These are phyloP conservation scores for Nakaseomyces delphensis DNA, from an alignment of 1,139 yeast species.

Conservation along the genomic window DNA sequence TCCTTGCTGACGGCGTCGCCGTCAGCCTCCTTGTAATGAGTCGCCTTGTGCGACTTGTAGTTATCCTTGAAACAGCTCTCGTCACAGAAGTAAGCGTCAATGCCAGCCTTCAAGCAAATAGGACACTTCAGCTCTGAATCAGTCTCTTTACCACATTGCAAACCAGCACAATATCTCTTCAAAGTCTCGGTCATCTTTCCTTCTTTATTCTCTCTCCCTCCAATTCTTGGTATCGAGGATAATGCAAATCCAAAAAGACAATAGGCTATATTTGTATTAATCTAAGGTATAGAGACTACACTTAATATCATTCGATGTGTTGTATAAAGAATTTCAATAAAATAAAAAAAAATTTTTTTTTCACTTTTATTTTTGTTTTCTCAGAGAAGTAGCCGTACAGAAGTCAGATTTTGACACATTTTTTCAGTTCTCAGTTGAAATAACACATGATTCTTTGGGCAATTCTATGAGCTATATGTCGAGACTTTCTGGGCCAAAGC, in stretches of 20 bases:
- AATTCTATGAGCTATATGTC: no score
- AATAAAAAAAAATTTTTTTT: no score
- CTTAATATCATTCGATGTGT: no score
- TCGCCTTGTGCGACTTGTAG: conserved; percentile 52
- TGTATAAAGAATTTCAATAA: no score
- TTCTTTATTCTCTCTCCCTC: not conserved
- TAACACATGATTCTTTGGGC: no score
- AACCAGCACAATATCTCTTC: conserved; percentile 47
- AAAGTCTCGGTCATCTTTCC: conserved; percentile 33
- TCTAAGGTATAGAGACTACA: no score
- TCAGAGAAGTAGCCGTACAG: not conserved
- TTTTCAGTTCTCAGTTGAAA: no score
- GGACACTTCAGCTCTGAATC: conserved; percentile 80
- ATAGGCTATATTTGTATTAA: no score
- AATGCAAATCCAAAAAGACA: no score
- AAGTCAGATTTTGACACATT: not conserved
- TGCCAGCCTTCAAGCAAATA: conserved; percentile 67
- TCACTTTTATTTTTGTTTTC: no score
- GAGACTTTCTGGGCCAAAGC: conserved; percentile 68
- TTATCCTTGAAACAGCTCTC: conserved; percentile 76
- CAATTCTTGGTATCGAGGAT: no score
- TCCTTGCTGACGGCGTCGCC: conserved; percentile 32
- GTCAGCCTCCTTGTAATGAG: conserved; percentile 39
- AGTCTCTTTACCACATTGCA: conserved; percentile 78
- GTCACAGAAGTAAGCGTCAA: conserved; percentile 62